Percentiles rank a stretch among this genome's conserved stretches.
Conservation (phyloP, 1,284 basidiomycete genomes). For the Cutaneotrichosporon sp. region DNA sequence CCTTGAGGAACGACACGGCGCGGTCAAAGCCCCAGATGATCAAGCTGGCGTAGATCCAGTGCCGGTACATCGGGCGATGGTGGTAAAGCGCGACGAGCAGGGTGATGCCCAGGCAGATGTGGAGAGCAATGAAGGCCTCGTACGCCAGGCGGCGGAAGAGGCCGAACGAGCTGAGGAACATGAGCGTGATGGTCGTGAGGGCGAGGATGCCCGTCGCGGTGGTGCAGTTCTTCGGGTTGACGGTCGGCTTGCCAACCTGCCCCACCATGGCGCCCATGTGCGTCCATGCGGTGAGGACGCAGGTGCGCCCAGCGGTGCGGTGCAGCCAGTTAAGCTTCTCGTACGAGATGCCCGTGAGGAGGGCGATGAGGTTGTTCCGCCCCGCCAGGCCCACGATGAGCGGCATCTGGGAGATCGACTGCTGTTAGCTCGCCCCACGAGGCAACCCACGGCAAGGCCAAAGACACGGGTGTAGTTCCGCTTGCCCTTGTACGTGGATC, state of each 20-base stretch:
- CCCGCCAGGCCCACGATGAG: conserved; percentile 65
- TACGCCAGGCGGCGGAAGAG: conserved; percentile 55
- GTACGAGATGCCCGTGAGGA: conserved; percentile 64
- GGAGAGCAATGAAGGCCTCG: conserved; percentile 58
- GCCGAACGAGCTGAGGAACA: conserved; percentile 55
- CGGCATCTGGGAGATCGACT: conserved; percentile 59
- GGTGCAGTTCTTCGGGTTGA: conserved; percentile 16
- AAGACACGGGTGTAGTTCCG: conserved; percentile 21
- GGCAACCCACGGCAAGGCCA: conserved; percentile 13
- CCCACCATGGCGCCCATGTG: conserved; percentile 33
- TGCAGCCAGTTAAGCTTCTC: conserved; percentile 58
- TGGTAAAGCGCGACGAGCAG: conserved; percentile 27
- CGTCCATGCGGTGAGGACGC: conserved; percentile 37
- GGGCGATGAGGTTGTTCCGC: conserved; percentile 65
- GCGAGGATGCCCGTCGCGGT: conserved; percentile 9
- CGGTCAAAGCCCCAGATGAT: conserved; percentile 67
- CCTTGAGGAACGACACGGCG: conserved; percentile 61
- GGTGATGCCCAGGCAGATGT: conserved; percentile 53
- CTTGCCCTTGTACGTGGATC: conserved; percentile 5
- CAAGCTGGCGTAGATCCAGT: conserved; percentile 10
- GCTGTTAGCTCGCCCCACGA: background rate
- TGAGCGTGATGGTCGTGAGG: conserved; percentile 51
- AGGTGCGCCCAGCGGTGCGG: conserved; percentile 38
- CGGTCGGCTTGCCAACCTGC: conserved; percentile 20
- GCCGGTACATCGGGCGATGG: conserved; percentile 18